Conservation (phyloP, 108 stramenopile genomes). For the Pseudonitzschia multistriata region DNA sequence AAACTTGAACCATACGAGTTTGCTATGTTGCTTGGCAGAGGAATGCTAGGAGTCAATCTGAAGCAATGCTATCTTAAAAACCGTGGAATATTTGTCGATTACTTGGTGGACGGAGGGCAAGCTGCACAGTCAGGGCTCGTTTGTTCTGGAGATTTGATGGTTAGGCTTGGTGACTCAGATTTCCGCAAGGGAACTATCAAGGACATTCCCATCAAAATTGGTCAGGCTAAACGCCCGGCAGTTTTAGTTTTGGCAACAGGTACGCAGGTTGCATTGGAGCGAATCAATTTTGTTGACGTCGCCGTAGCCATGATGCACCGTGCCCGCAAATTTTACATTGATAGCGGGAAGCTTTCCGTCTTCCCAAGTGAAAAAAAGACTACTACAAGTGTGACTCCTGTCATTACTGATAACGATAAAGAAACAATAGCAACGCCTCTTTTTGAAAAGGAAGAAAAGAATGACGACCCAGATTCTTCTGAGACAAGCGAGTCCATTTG, state of each 20-base stretch:
- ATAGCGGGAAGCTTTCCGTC: slow-evolving; percentile 12
- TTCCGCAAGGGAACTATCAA: slow-evolving; percentile 69
- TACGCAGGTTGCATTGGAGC: slow-evolving; percentile 42
- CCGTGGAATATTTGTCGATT: slow-evolving; percentile 81
- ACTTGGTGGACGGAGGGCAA: slow-evolving; percentile 64
- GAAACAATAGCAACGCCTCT: not conserved
- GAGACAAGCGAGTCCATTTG: slow-evolving; percentile 17
- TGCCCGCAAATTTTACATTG: slow-evolving; percentile 22
- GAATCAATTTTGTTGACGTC: slow-evolving; percentile 51
- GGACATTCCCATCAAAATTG: slow-evolving; percentile 64
- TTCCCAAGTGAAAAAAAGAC: slow-evolving; percentile 19
- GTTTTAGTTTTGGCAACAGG: slow-evolving; percentile 63
- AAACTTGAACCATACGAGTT: slow-evolving; percentile 57
- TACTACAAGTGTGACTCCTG: not conserved
- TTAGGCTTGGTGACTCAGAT: slow-evolving; percentile 63
- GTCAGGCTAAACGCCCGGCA: slow-evolving; percentile 51
- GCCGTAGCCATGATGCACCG: slow-evolving; percentile 54
- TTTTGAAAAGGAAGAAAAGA: slow-evolving; percentile 14
- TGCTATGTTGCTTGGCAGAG: slow-evolving; percentile 71
- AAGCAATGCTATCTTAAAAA: slow-evolving; percentile 75
- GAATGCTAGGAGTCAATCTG: slow-evolving; percentile 79
- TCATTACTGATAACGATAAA: not conserved
- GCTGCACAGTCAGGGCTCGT: slow-evolving; percentile 69
- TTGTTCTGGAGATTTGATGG: slow-evolving; percentile 60
- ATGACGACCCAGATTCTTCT: not conserved